phyloP scores from a whole-genome alignment of 164 flowering plant species.

The Magnolia kwangsiensis region DNA sequence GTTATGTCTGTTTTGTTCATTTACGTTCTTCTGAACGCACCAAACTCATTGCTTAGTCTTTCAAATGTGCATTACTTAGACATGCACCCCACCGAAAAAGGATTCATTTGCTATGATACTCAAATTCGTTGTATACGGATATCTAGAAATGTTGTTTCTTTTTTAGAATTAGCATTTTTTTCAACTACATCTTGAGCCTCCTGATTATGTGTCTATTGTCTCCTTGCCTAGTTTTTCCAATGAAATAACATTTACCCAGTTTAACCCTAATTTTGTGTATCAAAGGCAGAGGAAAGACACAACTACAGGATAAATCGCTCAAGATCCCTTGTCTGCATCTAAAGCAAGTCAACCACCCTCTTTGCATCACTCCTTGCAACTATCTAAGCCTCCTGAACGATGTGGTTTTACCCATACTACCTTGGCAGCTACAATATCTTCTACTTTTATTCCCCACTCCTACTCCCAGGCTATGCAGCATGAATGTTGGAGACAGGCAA shows the following conservation, averaged over 20 bases:
- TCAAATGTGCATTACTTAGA: no score
- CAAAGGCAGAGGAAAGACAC: no score
- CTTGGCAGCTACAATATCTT: background rate
- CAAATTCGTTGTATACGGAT: background rate
- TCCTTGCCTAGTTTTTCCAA: background rate
- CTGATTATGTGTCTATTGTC: background rate
- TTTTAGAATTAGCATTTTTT: background rate
- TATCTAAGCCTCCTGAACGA: background rate
- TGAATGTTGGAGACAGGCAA: background rate
- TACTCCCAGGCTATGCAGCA: background rate
- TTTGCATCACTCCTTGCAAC: no score
- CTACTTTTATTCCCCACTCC: background rate
- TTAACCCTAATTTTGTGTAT: background rate
- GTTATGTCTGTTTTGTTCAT: no score
- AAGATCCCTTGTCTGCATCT: background rate
- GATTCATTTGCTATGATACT: background rate
- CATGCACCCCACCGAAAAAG: background rate
- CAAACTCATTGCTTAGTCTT: no score
- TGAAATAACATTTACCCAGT: background rate
- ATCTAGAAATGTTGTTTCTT: background rate
- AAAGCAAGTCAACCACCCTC: background rate
- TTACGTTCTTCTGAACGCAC: no score
- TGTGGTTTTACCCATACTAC: background rate
- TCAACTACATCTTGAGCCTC: background rate
- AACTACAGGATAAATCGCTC: no score